These are phyloP conservation scores for Orychophragmus violaceus DNA, from an alignment of 345 rosid genomes.

Conservation along the genomic window DNA sequence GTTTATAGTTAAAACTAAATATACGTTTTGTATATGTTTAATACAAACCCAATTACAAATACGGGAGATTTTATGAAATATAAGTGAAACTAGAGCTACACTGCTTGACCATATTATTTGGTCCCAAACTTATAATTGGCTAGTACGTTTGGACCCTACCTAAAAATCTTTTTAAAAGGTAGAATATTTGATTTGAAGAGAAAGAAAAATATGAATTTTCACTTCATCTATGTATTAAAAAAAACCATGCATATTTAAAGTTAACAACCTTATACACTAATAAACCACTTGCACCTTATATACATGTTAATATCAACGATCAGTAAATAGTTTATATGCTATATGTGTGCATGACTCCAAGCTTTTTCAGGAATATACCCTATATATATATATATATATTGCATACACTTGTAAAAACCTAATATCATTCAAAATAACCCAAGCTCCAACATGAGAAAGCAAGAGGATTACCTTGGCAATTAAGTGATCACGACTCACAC, in stretches of 20 bases:
- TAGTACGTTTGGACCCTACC: not conserved
- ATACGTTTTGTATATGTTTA: not conserved
- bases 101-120: not conserved
- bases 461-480: constrained; percentile 22
- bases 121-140: not conserved
- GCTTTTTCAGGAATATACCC: not conserved
- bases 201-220: not conserved
- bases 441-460: not conserved
- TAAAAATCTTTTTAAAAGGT: not conserved
- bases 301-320: not conserved
- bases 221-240: not conserved
- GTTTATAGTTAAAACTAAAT: not conserved
- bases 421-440: not conserved
- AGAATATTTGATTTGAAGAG: not conserved
- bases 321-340: not conserved
- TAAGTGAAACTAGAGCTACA: not conserved
- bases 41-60: not conserved
- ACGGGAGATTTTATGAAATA: not conserved
- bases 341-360: not conserved
- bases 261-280: not conserved
- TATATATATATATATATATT: not conserved
- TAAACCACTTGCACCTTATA: not conserved
- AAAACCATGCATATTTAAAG: not conserved
- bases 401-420: not conserved
- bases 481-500: constrained; percentile 20